These are phyloP conservation scores for Cymbidium sinense DNA, from an alignment of 106 monocot species.

Conservation along the genomic window DNA sequence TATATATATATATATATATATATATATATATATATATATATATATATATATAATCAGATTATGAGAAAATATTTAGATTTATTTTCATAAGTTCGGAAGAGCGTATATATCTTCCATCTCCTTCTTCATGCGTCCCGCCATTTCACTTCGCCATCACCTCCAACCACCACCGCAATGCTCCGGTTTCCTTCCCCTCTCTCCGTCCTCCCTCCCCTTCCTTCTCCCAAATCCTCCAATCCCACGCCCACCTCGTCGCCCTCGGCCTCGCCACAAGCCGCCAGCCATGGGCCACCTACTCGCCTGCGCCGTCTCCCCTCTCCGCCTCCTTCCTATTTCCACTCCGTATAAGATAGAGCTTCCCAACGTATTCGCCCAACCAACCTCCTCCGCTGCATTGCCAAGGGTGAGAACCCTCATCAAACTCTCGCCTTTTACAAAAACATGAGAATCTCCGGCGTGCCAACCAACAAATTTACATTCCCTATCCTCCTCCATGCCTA, in stretches of 20 bases:
- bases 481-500: constrained; percentile 54
- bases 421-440: constrained; percentile 21
- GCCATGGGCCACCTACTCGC: constrained; percentile 42
- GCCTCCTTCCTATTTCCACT: constrained; percentile 25
- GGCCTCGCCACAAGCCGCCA: constrained; percentile 36
- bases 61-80: too few species aligned
- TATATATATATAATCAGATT: too few species aligned
- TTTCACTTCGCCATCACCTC: background rate
- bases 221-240: constrained; percentile 48
- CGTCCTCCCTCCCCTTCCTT: constrained; percentile 25
- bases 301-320: constrained; percentile 25
- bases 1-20: too few species aligned
- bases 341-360: constrained; percentile 38
- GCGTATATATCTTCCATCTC: too few species aligned
- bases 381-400: constrained; percentile 60
- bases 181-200: constrained; percentile 13
- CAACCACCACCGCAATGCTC: background rate
- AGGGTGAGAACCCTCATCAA: constrained; percentile 9
- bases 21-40: too few species aligned
- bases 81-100: too few species aligned
- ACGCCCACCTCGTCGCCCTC: constrained; percentile 44
- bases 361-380: constrained; percentile 58
- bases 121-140: background rate
- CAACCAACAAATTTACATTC: constrained; percentile 63
- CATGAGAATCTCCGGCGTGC: constrained; percentile 28